These are phyloP conservation scores for Akanthomyces dipterigenus DNA, from an alignment of 2,329 filamentous ascomycete species.

Conservation along the genomic window DNA sequence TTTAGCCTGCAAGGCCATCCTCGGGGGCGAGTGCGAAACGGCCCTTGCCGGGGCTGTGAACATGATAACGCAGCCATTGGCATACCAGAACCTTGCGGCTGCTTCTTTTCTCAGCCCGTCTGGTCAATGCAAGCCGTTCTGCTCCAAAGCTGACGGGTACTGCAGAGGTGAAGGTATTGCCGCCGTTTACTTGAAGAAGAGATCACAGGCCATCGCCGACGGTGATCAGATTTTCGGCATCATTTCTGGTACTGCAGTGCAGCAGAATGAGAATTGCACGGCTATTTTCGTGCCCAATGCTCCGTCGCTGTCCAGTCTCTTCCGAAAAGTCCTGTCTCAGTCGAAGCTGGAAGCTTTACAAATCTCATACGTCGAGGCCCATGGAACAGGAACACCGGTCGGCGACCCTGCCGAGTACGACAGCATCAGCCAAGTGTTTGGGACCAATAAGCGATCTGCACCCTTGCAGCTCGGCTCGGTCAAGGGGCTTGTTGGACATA, in stretches of 20 bases:
- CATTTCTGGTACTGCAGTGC: constrained; percentile 30
- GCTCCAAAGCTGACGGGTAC: constrained; percentile 40
- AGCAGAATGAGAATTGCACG: constrained; percentile 35
- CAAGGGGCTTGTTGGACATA: constrained; percentile 12
- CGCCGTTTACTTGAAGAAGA: constrained; percentile 39
- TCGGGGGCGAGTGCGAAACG: constrained; percentile 23
- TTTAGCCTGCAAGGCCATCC: constrained; percentile 24
- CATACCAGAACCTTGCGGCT: constrained; percentile 20
- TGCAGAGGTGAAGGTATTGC: constrained; percentile 43
- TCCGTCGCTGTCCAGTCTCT: constrained; percentile 9
- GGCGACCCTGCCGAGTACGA: constrained; percentile 43
- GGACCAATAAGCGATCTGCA: constrained; percentile 12
- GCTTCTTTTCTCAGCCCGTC: constrained; percentile 23
- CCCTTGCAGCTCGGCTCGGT: background rate
- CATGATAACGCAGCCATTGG: constrained; percentile 25
- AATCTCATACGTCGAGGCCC: constrained; percentile 32
- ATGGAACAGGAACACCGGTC: constrained; percentile 46
- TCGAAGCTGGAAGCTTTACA: constrained; percentile 29
- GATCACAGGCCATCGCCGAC: constrained; percentile 39
- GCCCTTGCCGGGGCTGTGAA: constrained; percentile 34
- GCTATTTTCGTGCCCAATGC: constrained; percentile 34
- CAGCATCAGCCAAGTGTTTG: constrained; percentile 14
- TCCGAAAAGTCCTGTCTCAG: constrained; percentile 28
- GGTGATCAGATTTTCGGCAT: constrained; percentile 37
- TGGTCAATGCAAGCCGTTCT: constrained; percentile 28